Evolutionary conservation across 2,329 filamentous ascomycete species (phyloP), one percentile per base, ranked within the genome.

Genomic region (Fusarium avenaceum): DNA sequence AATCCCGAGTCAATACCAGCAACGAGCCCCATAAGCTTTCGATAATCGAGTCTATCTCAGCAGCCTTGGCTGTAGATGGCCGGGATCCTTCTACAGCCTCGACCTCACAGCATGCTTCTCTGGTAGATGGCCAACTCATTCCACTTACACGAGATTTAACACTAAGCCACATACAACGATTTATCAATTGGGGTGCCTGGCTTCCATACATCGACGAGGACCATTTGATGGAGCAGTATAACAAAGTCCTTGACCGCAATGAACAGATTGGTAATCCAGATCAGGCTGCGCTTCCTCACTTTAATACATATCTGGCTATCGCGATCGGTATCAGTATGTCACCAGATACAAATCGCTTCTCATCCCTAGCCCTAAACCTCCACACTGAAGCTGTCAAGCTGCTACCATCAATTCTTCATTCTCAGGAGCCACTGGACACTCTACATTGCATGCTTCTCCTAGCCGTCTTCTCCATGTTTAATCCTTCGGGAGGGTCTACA

Each of bases 301-400:
- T 67, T 15, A 67, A 67, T 7, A 22, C 24, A 6, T 63, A 67
- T 9, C 14, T 67, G 1, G 33, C 24, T 2, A 4, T 67, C 17
- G 51, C 47, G 1, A 63, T 63, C 10, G 64, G 64, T 2, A 63
- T 67, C 3, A 63, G 40, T 1, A 63, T 67, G 51, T 67, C 64
- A 3, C 7, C 51, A 9, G 63, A 67, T 1, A 19, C 47, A 3
- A 20, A n/a, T 2, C 43, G 51, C 0, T 24, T 67, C 0, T 63
- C 63, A 0, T 24, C 39, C 1, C 15, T 67, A 2, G 64, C 43
- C 1, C 28, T 26, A 0, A 63, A 38, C 17, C 51, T 67, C 0
- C 64, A 67, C 3, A 11, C 13, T 14, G 33, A 43, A 14, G 64
- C 57, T 30, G 19, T 63, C 0, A 67, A 63, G n/a, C 4, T 67